phyloP scores from a whole-genome alignment of 1,139 yeast genomes.

The Zygosaccharomyces sapae region DNA sequence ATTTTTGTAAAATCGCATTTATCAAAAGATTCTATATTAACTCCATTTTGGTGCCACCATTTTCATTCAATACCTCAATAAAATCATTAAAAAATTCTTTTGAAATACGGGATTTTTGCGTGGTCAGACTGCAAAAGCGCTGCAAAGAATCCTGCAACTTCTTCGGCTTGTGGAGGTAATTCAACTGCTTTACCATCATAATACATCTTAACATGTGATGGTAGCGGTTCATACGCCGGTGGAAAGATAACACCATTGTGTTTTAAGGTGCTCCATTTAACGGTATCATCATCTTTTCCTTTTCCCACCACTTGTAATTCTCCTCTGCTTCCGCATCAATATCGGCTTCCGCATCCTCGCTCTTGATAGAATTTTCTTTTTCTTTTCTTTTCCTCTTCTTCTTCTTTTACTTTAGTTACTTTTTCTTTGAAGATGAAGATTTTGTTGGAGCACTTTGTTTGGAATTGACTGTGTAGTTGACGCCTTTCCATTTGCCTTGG shows the following conservation, averaged over 20 bases:
- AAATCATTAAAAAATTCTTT: conserved; percentile 84
- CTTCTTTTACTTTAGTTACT: conserved; percentile 4
- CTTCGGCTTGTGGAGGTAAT: conserved; percentile 81
- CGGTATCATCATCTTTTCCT: conserved; percentile 64
- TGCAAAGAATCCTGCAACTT: conserved; percentile 92
- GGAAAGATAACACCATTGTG: conserved; percentile 94
- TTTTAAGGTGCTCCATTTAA: conserved; percentile 80
- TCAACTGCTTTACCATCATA: conserved; percentile 73
- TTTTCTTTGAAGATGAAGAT: conserved; percentile 1
- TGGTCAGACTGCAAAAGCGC: conserved; percentile 88
- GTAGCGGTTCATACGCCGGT: conserved; percentile 84
- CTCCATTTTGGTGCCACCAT: conserved; percentile 54
- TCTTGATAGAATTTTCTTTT: conserved; percentile 11
- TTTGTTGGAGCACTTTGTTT: conserved; percentile 3
- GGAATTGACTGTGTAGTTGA: neutral
- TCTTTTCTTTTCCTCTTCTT: too few species aligned
- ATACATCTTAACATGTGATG: conserved; percentile 67
- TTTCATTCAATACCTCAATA: conserved; percentile 58
- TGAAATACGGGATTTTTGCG: conserved; percentile 84
- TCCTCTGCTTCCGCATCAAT: conserved; percentile 58
- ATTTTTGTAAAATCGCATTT: conserved; percentile 79
- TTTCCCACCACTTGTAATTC: conserved; percentile 74
- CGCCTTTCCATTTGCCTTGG: conserved; percentile 3
- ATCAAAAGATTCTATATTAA: conserved; percentile 54
- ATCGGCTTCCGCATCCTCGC: conserved; percentile 27